These are phyloP conservation scores for Metrosideros polymorpha DNA, from an alignment of 441 rosid genomes.

Conservation along the genomic window DNA sequence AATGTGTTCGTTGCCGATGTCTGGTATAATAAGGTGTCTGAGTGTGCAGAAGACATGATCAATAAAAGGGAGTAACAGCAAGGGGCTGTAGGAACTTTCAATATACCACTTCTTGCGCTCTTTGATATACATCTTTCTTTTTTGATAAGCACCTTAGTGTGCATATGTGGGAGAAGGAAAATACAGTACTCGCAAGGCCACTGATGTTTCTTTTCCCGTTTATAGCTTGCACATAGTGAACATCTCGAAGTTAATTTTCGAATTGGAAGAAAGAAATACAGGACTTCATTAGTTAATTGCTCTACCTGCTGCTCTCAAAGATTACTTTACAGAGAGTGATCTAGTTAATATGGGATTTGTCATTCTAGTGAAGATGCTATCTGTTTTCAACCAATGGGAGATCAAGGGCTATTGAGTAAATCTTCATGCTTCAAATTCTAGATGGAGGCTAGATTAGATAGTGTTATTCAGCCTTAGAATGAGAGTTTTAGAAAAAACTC, in stretches of 20 bases:
- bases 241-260: not conserved
- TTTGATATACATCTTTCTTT: not conserved
- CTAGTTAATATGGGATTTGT: not conserved
- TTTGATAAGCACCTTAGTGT: not conserved
- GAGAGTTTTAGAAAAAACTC: not conserved
- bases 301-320: not conserved
- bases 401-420: not conserved
- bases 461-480: not conserved
- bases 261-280: not conserved
- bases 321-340: not conserved
- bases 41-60: not conserved
- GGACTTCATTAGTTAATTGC: not conserved
- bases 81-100: not conserved
- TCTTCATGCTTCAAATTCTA: not conserved
- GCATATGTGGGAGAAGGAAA: not conserved
- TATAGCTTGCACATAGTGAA: not conserved
- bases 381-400: not conserved
- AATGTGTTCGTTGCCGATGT: not conserved
- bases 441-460: not conserved
- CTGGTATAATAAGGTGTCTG: not conserved
- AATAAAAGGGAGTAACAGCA: not conserved
- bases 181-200: not conserved
- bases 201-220: not conserved
- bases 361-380: not conserved
- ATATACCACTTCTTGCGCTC: not conserved